Base-by-base conservation (phyloP, 345 rosid genomes). In the Dipteronia sinensis region DNA sequence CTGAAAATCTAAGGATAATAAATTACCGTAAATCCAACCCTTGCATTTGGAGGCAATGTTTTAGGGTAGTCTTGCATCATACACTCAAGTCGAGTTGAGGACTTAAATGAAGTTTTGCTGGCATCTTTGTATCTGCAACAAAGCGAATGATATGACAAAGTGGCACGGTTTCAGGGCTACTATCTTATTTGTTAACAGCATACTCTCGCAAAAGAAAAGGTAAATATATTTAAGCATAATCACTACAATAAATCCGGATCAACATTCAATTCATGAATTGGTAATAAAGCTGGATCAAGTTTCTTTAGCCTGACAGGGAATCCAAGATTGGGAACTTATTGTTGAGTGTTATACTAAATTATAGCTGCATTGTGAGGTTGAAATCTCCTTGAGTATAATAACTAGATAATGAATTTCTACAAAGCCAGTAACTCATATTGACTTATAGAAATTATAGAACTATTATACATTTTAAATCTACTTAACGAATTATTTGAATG, bases 61-160 rank as follows among this genome's bases (percentile, higher is more conserved):
- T 94, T 94, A 65, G 97, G 97, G 85, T 96, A 94, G 82, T 96
- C 98, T 88, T 94, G 99, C 99, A 96, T 96, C 99, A 92, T 93
- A 72, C 99, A 96, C 82, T 96, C 98, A 44, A 96, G 87, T 56
- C 98, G 89, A 82, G 98, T 93, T 66, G 98, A 93, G 74, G 98
- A 94, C 82, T 91, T 93, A 66, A 94, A 93, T 65, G 90, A 82
- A 76, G 98, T 87, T 88, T 94, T 96, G 84, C 85, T 92, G 23
- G 94, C 88, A 90, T 94, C 99, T 83, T 94, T 94, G 81, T 96
- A 95, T 79, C 99, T 95, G 84, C 82, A 77, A 65, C 42, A 81
- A 56, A 51, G 23, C 16, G 53, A 69, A 77, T 72, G 69, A 75
- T 38, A 66, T 49, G 62, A 69, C 71, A 74, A 25, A 72, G 67